These are phyloP conservation scores for Hysterangium stoloniferum DNA, from an alignment of 768 basidiomycete species.

Conservation along the genomic window DNA sequence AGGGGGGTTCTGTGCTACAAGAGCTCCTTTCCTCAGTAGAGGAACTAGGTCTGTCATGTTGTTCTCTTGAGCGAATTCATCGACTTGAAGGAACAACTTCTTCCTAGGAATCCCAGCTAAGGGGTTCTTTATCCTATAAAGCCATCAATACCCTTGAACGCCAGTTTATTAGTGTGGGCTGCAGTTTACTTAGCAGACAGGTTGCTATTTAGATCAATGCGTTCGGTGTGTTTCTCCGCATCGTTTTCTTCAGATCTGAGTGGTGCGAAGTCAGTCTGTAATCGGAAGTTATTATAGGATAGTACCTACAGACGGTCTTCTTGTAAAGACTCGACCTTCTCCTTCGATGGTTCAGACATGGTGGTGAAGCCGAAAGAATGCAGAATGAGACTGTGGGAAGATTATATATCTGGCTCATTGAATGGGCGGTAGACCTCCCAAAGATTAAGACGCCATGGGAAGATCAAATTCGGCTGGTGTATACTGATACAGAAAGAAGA, in stretches of 20 bases:
- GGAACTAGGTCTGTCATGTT: constrained; percentile 15
- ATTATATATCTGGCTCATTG: too few relatives aligned
- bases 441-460: too few relatives aligned
- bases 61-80: constrained; percentile 18
- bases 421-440: too few relatives aligned
- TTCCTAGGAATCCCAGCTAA: constrained; percentile 19
- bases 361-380: neutral
- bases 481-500: too few relatives aligned
- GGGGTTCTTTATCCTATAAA: constrained; percentile 19
- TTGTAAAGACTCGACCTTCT: neutral
- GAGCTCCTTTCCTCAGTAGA: constrained; percentile 20
- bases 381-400: too few relatives aligned
- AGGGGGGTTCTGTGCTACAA: constrained; percentile 21
- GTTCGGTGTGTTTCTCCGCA: neutral
- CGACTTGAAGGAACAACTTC: constrained; percentile 14
- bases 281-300: neutral
- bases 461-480: too few relatives aligned
- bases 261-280: neutral
- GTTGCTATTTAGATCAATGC: constrained; percentile 1
- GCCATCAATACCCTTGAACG: neutral
- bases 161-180: neutral
- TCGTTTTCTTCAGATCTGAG: neutral
- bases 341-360: neutral
- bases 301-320: neutral
- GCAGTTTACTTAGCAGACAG: constrained; percentile 1